Percentiles rank a stretch among this genome's conserved stretches.
phyloP scores from a whole-genome alignment of 805 yeast species.

The Lachancea mirantina region DNA sequence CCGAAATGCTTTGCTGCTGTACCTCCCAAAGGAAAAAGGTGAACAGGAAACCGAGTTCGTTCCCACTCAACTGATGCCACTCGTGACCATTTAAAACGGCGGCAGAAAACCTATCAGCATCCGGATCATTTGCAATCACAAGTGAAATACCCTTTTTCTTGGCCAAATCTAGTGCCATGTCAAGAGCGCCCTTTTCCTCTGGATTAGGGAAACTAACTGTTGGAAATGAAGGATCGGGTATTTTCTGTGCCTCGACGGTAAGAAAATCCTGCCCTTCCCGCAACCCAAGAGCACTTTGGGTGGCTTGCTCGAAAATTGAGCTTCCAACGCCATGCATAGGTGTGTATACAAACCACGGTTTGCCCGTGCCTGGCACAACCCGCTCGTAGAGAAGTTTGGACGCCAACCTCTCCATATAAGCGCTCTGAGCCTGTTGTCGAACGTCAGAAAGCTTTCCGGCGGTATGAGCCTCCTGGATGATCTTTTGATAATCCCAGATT shows the following conservation, averaged over 20 bases:
- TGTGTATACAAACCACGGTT: constrained; percentile 63
- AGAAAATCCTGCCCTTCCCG: constrained; percentile 32
- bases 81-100: constrained; percentile 47
- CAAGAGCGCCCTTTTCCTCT: constrained; percentile 88
- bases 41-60: constrained; percentile 81
- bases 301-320: constrained; percentile 42
- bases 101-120: constrained; percentile 87
- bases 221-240: constrained; percentile 79
- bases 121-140: constrained; percentile 91
- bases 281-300: constrained; percentile 26
- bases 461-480: constrained; percentile 29
- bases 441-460: constrained; percentile 32
- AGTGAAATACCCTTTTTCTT: constrained; percentile 39
- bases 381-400: constrained; percentile 28
- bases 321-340: constrained; percentile 95
- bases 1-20: constrained; percentile 19
- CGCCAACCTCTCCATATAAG: constrained; percentile 35
- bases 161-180: constrained; percentile 59
- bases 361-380: constrained; percentile 1
- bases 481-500: constrained; percentile 41
- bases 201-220: constrained; percentile 93
- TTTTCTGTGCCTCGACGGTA: constrained; percentile 55
- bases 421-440: constrained; percentile 36
- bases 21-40: constrained; percentile 53
- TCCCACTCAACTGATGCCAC: constrained; percentile 85